Evolutionary conservation across 148 eudicot species (phyloP).

Genomic region (Cornus suecica): DNA sequence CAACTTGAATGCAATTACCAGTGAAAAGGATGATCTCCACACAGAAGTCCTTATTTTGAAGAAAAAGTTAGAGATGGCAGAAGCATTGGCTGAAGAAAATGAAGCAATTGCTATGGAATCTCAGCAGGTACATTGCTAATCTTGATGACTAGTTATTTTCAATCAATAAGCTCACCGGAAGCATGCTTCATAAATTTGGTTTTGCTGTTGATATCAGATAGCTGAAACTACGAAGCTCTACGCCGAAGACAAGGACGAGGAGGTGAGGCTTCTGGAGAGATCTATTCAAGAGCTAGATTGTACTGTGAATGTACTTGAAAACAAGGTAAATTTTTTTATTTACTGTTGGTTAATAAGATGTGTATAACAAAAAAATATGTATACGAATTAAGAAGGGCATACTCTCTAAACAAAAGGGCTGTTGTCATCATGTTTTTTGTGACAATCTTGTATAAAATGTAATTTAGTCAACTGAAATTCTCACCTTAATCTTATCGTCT

Average conservation of each 20-base stretch:
- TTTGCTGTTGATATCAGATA: constrained; percentile 32
- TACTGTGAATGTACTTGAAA: constrained; percentile 72
- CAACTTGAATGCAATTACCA: constrained; percentile 41
- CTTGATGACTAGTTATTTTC: background rate
- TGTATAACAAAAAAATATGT: too few species aligned
- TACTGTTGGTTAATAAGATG: too few species aligned
- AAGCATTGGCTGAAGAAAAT: constrained; percentile 73
- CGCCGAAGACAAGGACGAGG: constrained; percentile 85
- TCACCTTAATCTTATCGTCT: background rate
- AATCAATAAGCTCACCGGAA: background rate
- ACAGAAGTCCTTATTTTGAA: constrained; percentile 43
- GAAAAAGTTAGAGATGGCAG: constrained; percentile 71
- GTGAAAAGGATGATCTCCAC: constrained; percentile 55
- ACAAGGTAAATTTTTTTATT: constrained; percentile 46
- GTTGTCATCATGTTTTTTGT: background rate
- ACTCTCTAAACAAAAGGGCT: too few species aligned
- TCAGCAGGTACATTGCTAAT: constrained; percentile 51
- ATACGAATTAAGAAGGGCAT: too few species aligned
- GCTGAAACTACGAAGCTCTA: constrained; percentile 64
- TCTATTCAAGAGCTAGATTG: constrained; percentile 89
- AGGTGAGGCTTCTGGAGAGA: constrained; percentile 80
- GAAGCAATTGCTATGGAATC: constrained; percentile 75
- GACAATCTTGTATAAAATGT: background rate
- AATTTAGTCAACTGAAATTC: background rate
- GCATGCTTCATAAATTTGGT: background rate